phyloP scores from a whole-genome alignment of 179 eudicot species.

The Patellifolia procumbens region DNA sequence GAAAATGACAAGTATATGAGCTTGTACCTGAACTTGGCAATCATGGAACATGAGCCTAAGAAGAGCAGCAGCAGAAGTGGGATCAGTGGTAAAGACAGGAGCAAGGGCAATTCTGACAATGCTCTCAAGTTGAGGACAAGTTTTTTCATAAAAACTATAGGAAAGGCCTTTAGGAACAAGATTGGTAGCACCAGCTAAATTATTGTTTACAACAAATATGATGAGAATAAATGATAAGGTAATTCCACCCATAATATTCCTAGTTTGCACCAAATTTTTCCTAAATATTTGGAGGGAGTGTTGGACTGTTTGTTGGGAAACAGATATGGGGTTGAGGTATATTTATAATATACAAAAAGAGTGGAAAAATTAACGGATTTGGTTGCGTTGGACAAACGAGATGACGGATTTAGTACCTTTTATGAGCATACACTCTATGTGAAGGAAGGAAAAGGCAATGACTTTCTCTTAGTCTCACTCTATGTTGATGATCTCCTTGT shows the following conservation, averaged over 20 bases:
- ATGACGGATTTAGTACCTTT: too few relatives aligned
- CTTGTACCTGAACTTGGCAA: constrained; percentile 41
- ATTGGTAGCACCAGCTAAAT: constrained; percentile 17
- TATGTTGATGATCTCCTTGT: too few relatives aligned
- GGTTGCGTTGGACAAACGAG: not conserved
- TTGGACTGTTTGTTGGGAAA: constrained; percentile 18
- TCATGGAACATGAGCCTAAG: constrained; percentile 46
- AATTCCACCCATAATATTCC: constrained; percentile 29
- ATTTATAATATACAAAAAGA: constrained; percentile 28
- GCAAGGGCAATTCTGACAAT: constrained; percentile 28
- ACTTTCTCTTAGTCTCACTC: too few relatives aligned
- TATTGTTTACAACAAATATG: constrained; percentile 20
- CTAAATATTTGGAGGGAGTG: constrained; percentile 19
- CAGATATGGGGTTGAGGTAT: constrained; percentile 22
- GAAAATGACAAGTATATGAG: not conserved
- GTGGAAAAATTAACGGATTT: constrained; percentile 15
- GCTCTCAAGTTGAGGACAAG: constrained; percentile 33
- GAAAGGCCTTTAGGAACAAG: constrained; percentile 30
- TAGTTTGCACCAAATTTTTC: constrained; percentile 20
- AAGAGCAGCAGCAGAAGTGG: constrained; percentile 35
- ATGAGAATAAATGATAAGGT: constrained; percentile 18
- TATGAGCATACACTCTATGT: too few relatives aligned
- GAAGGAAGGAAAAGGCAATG: too few relatives aligned
- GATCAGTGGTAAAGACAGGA: constrained; percentile 33
- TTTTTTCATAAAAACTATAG: constrained; percentile 29